These are phyloP conservation scores for Penicillium sp. DNA, from an alignment of 2,329 filamentous ascomycete genomes.

Conservation along the genomic window DNA sequence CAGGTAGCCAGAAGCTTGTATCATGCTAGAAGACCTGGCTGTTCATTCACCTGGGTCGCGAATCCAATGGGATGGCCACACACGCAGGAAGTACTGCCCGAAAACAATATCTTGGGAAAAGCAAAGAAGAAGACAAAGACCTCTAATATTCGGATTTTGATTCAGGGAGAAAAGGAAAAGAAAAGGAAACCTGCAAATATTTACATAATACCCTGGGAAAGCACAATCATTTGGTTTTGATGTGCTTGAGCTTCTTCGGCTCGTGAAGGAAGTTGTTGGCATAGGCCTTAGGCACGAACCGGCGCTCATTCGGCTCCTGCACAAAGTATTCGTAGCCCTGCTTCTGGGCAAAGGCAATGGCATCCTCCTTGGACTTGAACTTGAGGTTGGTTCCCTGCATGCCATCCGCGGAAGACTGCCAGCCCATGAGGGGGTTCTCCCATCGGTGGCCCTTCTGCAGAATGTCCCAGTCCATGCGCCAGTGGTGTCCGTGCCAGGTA, in stretches of 20 bases:
- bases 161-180: conserved; percentile 11
- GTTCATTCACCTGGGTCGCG: background rate
- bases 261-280: conserved; percentile 94
- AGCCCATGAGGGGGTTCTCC: conserved; percentile 98
- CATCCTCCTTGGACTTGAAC: conserved; percentile 93
- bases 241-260: conserved; percentile 81
- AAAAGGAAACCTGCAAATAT: conserved; percentile 33
- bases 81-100: background rate
- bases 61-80: background rate
- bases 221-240: conserved; percentile 70
- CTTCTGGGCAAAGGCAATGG: conserved; percentile 94
- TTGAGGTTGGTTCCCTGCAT: conserved; percentile 93
- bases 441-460: conserved; percentile 89
- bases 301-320: conserved; percentile 89
- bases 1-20: background rate
- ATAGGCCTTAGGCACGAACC: conserved; percentile 88
- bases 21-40: background rate
- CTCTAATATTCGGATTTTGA: conserved; percentile 14
- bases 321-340: conserved; percentile 99
- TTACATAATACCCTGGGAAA: conserved; percentile 40
- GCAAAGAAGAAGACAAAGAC: no score
- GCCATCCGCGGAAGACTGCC: conserved; percentile 92
- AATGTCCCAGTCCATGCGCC: conserved; percentile 99
- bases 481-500: conserved; percentile 77
- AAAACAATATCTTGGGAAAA: background rate